These are phyloP conservation scores for Talinum fruticosum DNA, from an alignment of 148 eudicot genomes.

Conservation along the genomic window DNA sequence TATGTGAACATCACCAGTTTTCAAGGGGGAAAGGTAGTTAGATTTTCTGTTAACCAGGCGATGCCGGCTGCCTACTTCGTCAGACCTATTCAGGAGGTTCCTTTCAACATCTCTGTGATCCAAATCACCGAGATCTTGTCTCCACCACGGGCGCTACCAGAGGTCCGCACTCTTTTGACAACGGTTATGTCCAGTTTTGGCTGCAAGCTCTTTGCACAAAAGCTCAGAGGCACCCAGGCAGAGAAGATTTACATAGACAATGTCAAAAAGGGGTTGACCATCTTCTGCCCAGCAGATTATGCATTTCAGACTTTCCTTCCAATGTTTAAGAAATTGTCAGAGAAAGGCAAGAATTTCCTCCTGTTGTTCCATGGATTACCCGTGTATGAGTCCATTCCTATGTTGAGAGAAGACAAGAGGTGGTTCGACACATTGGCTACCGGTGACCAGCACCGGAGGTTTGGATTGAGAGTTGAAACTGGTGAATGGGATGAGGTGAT, in stretches of 20 bases:
- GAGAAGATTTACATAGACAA: slow-evolving; percentile 7
- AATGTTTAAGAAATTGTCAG: slow-evolving; percentile 2
- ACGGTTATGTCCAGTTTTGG: background rate
- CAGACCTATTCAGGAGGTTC: slow-evolving; percentile 36
- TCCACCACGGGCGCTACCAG: background rate
- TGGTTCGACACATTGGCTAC: slow-evolving; percentile 5
- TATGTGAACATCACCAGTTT: slow-evolving; percentile 55
- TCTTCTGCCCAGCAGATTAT: slow-evolving; percentile 11
- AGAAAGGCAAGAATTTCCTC: slow-evolving; percentile 16
- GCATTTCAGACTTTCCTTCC: slow-evolving; percentile 12
- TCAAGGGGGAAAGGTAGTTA: slow-evolving; percentile 48
- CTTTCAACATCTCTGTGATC: slow-evolving; percentile 50
- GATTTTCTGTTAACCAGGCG: slow-evolving; percentile 28
- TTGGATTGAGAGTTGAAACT: background rate
- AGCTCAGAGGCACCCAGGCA: slow-evolving; percentile 5
- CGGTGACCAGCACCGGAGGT: background rate
- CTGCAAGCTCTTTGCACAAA: slow-evolving; percentile 9
- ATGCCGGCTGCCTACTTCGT: slow-evolving; percentile 17
- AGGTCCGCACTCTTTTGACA: background rate
- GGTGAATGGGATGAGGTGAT: background rate
- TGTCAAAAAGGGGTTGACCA: background rate
- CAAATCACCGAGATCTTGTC: slow-evolving; percentile 37
- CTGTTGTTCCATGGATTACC: slow-evolving; percentile 14
- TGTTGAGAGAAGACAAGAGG: slow-evolving; percentile 1
- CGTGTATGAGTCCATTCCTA: background rate